Percentiles rank a stretch among this genome's conserved stretches.
Evolutionary conservation across 768 basidiomycete genomes (phyloP).

Genomic region (Psilocybe azurescens): DNA sequence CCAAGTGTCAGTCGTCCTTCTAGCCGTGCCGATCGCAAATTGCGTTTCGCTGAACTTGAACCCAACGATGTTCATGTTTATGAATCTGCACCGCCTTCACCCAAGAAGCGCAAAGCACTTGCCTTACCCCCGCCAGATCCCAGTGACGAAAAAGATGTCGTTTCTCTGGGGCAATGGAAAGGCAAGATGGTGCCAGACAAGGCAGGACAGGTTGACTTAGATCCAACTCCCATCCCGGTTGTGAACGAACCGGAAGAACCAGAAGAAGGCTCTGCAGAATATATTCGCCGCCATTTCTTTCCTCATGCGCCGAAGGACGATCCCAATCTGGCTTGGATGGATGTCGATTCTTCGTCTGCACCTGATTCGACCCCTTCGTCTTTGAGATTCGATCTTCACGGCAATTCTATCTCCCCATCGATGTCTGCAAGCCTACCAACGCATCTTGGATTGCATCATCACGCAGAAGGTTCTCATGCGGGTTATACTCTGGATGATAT

Average conservation of each 20-base stretch:
- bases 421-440: slow-evolving; percentile 70
- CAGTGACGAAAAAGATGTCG: slow-evolving; percentile 37
- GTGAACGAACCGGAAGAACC: slow-evolving; percentile 31
- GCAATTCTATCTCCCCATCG: slow-evolving; percentile 63
- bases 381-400: slow-evolving; percentile 81
- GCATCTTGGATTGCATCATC: slow-evolving; percentile 90
- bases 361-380: slow-evolving; percentile 38
- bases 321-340: slow-evolving; percentile 85
- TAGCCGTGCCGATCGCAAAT: slow-evolving; percentile 56
- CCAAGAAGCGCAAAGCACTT: slow-evolving; percentile 55
- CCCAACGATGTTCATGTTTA: slow-evolving; percentile 83
- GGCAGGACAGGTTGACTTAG: neutral
- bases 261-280: slow-evolving; percentile 80
- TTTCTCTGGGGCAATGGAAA: slow-evolving; percentile 47
- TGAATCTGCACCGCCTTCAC: slow-evolving; percentile 81
- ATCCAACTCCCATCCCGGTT: neutral
- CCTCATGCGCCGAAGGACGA: slow-evolving; percentile 71
- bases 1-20: slow-evolving; percentile 62
- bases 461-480: slow-evolving; percentile 77
- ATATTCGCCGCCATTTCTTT: slow-evolving; percentile 85
- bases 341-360: slow-evolving; percentile 33
- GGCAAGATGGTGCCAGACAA: slow-evolving; percentile 29
- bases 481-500: slow-evolving; percentile 92
- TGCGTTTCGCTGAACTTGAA: slow-evolving; percentile 79
- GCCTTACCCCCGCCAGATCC: slow-evolving; percentile 60